phyloP scores from a whole-genome alignment of 2,329 filamentous ascomycete genomes.

The Xylariaceae sp. region DNA sequence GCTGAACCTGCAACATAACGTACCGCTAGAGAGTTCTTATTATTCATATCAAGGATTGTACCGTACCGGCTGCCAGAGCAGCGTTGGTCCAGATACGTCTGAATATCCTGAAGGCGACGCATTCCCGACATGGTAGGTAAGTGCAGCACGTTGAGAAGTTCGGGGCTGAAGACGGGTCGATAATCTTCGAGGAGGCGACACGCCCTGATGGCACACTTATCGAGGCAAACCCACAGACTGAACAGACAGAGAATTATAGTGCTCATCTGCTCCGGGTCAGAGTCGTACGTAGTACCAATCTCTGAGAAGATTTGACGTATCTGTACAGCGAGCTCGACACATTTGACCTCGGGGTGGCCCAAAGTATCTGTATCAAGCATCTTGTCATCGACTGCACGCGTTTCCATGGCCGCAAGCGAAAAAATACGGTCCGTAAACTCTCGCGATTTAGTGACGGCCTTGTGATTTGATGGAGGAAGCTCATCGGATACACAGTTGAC shows the following conservation, averaged over 20 bases:
- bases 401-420: slow-evolving; percentile 18
- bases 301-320: slow-evolving; percentile 34
- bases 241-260: slow-evolving; percentile 48
- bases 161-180: slow-evolving; percentile 44
- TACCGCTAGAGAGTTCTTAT: slow-evolving; percentile 40
- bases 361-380: not conserved
- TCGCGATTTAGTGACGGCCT: slow-evolving; percentile 23
- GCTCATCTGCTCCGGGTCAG: slow-evolving; percentile 46
- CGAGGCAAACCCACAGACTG: slow-evolving; percentile 54
- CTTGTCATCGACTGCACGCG: not conserved
- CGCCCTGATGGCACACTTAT: slow-evolving; percentile 37
- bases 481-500: not conserved
- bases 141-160: slow-evolving; percentile 51
- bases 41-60: slow-evolving; percentile 45
- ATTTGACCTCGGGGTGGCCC: slow-evolving; percentile 4
- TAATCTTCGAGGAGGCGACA: slow-evolving; percentile 47
- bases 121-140: slow-evolving; percentile 44
- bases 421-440: slow-evolving; percentile 21
- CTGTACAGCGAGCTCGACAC: slow-evolving; percentile 26
- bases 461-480: slow-evolving; percentile 22
- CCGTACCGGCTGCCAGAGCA: slow-evolving; percentile 18
- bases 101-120: slow-evolving; percentile 43
- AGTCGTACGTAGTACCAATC: slow-evolving; percentile 36
- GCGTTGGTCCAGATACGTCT: slow-evolving; percentile 43
- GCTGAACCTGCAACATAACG: slow-evolving; percentile 38